Base-by-base conservation (phyloP, 495 filamentous ascomycete genomes). In the Penicillium angulare region DNA sequence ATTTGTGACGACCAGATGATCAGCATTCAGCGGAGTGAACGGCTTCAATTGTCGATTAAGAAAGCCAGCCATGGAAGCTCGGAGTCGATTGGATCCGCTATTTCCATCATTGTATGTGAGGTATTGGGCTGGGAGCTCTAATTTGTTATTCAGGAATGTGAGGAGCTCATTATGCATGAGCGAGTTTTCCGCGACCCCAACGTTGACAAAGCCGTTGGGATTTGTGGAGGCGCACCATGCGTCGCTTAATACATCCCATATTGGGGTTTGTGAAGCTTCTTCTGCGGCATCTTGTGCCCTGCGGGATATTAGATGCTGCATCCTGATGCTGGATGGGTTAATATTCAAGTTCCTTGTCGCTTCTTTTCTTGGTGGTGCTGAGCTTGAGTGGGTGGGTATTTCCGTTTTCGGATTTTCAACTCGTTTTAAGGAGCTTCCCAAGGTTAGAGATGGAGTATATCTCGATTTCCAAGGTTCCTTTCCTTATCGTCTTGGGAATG, bases 101-200 rank as follows among this genome's bases (percentile, higher is more conserved):
- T 57, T 56, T n/a, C 72, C 67, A 4, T 72, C 66, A 38, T 72
- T 65, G 57, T 77, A 78, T n/a, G 69, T 75, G 52, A 78, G 63
- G 33, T 67, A 68, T 33, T 71, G 56, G 17, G 55, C 47, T 1
- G 67, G 61, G 0, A 74, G 45, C 3, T 67, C 43, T 16, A 73
- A 53, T 27, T 68, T 56, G 4, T 53, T 50, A 34, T 69, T 69
- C 33, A 73, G 49, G 33, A 56, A 62, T 13, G 64, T 32, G 4
- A 67, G 53, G 3, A 75, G 53, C 23, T 64, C 51, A 16, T 64
- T 52, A 31, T 74, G 71, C 67, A 75, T 71, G 13, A 74, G 64
- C 7, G 49, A 40, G 47, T 74, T 75, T 53, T 74, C 71, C 6
- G 72, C 71, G 8, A 75, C 52, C 1, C 72, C 68, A 6, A 75